A percentile compares a stretch with the other conserved stretches of the same genome.
These are phyloP conservation scores for Vigna trinervia DNA, from an alignment of 306 rosid species.

Conservation along the genomic window DNA sequence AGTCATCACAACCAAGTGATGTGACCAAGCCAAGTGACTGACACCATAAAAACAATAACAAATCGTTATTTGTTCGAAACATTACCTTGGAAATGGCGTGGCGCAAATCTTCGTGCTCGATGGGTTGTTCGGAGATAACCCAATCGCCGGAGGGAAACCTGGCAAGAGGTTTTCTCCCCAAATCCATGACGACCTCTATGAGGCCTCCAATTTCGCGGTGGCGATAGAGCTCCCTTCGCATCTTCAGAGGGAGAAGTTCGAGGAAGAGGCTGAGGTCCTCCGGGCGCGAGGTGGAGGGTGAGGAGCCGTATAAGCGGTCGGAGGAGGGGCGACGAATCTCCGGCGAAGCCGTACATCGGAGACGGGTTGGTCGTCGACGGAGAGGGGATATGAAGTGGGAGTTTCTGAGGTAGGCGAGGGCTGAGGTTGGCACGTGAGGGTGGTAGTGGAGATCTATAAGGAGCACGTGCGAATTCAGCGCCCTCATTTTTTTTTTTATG, in stretches of 20 bases:
- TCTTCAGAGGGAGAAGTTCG: slow-evolving; percentile 68
- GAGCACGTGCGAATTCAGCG: slow-evolving; percentile 68
- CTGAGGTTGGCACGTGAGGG: slow-evolving; percentile 57
- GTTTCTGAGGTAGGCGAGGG: slow-evolving; percentile 53
- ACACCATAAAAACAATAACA: background rate
- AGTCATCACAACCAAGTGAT: slow-evolving; percentile 4
- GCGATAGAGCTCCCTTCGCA: slow-evolving; percentile 65
- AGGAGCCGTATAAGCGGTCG: slow-evolving; percentile 68
- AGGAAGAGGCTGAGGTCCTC: slow-evolving; percentile 75
- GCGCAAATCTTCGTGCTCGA: slow-evolving; percentile 65
- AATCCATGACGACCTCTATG: slow-evolving; percentile 95
- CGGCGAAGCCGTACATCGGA: slow-evolving; percentile 64
- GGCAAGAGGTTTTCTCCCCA: slow-evolving; percentile 89
- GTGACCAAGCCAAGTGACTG: too few species aligned
- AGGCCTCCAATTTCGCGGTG: slow-evolving; percentile 74
- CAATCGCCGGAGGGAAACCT: slow-evolving; percentile 96
- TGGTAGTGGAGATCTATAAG: slow-evolving; percentile 70
- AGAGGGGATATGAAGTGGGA: slow-evolving; percentile 58
- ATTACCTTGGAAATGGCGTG: slow-evolving; percentile 90
- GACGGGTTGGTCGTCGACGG: slow-evolving; percentile 43
- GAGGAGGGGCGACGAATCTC: slow-evolving; percentile 82
- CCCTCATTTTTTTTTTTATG: slow-evolving; percentile 51
- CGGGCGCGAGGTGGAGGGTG: slow-evolving; percentile 53
- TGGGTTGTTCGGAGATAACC: slow-evolving; percentile 71
- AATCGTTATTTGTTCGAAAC: background rate